Evolutionary conservation across 2,329 filamentous ascomycete genomes (phyloP), one percentile per base, ranked within the genome.

Genomic region (Ilyonectria sp.): DNA sequence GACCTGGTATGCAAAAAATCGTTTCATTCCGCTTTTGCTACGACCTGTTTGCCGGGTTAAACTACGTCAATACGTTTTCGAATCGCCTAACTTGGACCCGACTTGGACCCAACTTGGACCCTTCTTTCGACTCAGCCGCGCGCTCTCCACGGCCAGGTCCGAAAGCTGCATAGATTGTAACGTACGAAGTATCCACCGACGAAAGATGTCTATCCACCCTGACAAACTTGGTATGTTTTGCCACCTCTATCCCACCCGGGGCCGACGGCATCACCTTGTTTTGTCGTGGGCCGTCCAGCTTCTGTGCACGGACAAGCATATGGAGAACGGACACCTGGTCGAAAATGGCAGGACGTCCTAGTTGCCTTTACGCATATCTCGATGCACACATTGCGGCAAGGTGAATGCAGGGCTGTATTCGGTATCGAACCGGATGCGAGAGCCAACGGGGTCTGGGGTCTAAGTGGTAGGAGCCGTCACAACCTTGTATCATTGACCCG

Each of bases 191-290:
- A n/a, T 43, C 43, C 26, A 13, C 44, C 46, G 13, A n/a, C 44
- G 31, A 50, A 50, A 17, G 43, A 35, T 33, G n/a, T 37, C 6
- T 29, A 21, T 58, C 43, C 43, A 47, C 43, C 6, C 19, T 47
- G 40, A 19, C 17, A 47, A 58, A 19, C 49, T n/a, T n/a, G 17
- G 40, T 9, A 40, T 23, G 7, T 23, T 40, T 59, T 59, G 44
- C 44, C 56, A 59, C 40, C 56, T 40, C 4, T 17, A 59, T 59
- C 56, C 56, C 56, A 59, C 56, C 43, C 29, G 43, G 43, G 31
- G 26, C 56, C 56, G 56, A 49, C 19, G 19, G 46, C 15, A 2
- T 21, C 37, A n/a, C 40, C 26, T 50, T 31, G 44, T 19, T 37
- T 37, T 21, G 31, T 37, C n/a, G 15, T 37, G 44, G 26, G 37